These are phyloP conservation scores for Candida koratica DNA, from an alignment of 805 yeast genomes.

Conservation along the genomic window DNA sequence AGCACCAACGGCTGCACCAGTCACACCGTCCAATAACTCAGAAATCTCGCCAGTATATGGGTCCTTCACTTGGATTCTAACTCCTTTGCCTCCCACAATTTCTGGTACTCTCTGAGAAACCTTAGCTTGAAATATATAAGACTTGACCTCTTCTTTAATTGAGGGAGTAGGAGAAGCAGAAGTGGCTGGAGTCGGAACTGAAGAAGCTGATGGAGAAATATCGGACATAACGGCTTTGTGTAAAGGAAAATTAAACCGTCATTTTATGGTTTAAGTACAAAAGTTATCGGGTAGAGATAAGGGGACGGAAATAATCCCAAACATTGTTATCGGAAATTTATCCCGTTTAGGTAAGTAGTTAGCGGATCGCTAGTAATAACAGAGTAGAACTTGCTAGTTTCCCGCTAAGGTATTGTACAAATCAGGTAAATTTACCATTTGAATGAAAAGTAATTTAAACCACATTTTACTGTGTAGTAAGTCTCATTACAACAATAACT, in stretches of 20 bases:
- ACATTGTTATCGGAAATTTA: constrained; percentile 1
- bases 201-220: constrained; percentile 1
- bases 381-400: too few relatives aligned
- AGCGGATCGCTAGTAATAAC: neutral
- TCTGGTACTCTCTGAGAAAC: constrained; percentile 35
- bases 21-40: constrained; percentile 23
- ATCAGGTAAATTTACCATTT: too few relatives aligned
- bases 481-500: too few relatives aligned
- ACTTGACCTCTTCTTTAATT: constrained; percentile 16
- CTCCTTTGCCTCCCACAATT: constrained; percentile 43
- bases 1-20: constrained; percentile 35
- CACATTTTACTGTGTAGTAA: too few relatives aligned
- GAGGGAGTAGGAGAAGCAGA: constrained; percentile 15
- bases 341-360: neutral
- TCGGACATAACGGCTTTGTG: neutral
- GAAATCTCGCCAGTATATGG: constrained; percentile 30
- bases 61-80: constrained; percentile 38
- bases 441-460: too few relatives aligned
- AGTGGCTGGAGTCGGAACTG: constrained; percentile 11
- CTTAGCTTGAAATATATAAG: constrained; percentile 43
- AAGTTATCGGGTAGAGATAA: constrained; percentile 3
- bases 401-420: too few relatives aligned
- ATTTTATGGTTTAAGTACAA: neutral
- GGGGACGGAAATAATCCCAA: constrained; percentile 3
- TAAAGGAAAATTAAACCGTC: neutral